Evolutionary conservation across 805 yeast species (phyloP).

Genomic region (Wickerhamomyces chaumierensis): DNA sequence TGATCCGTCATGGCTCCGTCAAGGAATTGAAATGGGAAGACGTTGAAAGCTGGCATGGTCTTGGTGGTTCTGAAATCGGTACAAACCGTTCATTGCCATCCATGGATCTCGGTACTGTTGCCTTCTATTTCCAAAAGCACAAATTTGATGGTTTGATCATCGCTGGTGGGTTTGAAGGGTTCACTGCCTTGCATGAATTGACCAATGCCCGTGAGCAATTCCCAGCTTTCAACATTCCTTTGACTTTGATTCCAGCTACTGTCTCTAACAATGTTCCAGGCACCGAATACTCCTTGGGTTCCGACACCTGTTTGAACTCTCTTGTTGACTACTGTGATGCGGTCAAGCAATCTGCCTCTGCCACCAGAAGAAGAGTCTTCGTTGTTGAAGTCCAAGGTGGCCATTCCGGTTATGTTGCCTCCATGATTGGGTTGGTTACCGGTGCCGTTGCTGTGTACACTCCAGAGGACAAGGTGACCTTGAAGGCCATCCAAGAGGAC

Average conservation of each 20-base stretch:
- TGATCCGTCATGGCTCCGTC: conserved; percentile 51
- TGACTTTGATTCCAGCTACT: conserved; percentile 71
- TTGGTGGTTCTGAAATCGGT: conserved; percentile 77
- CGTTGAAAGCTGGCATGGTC: conserved; percentile 60
- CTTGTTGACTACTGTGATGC: conserved; percentile 66
- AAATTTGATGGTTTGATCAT: conserved; percentile 59
- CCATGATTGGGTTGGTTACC: conserved; percentile 53
- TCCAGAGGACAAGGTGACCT: conserved; percentile 58
- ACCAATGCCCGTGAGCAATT: conserved; percentile 47
- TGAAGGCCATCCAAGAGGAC: conserved; percentile 54
- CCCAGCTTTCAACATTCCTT: conserved; percentile 68
- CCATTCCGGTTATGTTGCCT: conserved; percentile 69
- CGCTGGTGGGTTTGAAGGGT: conserved; percentile 79
- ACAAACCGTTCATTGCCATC: conserved; percentile 68
- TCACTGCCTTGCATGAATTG: conserved; percentile 57
- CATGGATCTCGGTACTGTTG: conserved; percentile 57
- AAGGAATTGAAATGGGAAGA: conserved; percentile 54
- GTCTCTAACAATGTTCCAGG: conserved; percentile 77
- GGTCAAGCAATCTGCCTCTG: conserved; percentile 70
- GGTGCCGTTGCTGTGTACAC: conserved; percentile 70
- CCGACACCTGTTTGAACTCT: conserved; percentile 66
- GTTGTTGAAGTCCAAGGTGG: conserved; percentile 85
- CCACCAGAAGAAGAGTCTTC: conserved; percentile 68
- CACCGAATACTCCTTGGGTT: conserved; percentile 66
- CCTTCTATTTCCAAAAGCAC: conserved; percentile 60